A percentile compares a stretch with the other conserved stretches of the same genome.
Evolutionary conservation across 805 yeast species (phyloP).

Genomic region (Lachancea lanzarotensis): DNA sequence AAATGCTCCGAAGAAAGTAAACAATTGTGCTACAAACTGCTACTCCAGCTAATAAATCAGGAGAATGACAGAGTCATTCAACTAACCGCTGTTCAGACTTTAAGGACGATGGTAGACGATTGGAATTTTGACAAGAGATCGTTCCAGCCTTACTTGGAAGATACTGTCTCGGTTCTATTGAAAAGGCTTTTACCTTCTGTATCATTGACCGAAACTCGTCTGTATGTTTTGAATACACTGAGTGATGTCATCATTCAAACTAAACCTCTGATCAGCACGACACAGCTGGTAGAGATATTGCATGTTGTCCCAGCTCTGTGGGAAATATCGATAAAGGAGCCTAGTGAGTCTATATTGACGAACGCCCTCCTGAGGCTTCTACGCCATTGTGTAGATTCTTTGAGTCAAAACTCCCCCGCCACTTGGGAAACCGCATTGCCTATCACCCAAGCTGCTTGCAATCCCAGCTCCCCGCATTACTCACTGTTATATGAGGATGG

Average conservation of each 20-base stretch:
- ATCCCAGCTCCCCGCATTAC: slow-evolving; percentile 49
- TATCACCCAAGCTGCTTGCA: slow-evolving; percentile 53
- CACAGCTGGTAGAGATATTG: slow-evolving; percentile 46
- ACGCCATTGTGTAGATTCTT: slow-evolving; percentile 48
- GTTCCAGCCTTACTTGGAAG: slow-evolving; percentile 59
- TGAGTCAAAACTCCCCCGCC: slow-evolving; percentile 46
- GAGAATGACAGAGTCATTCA: slow-evolving; percentile 75
- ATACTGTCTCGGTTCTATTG: slow-evolving; percentile 45
- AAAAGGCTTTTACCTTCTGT: slow-evolving; percentile 42
- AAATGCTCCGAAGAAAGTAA: slow-evolving; percentile 56
- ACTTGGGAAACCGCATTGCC: slow-evolving; percentile 58
- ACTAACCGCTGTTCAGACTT: slow-evolving; percentile 64
- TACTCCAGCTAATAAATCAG: slow-evolving; percentile 43
- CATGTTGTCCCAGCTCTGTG: slow-evolving; percentile 66
- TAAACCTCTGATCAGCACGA: slow-evolving; percentile 53
- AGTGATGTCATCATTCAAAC: slow-evolving; percentile 56
- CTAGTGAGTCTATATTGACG: slow-evolving; percentile 38
- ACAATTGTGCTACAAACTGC: slow-evolving; percentile 50
- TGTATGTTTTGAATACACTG: slow-evolving; percentile 63
- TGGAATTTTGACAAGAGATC: slow-evolving; percentile 73
- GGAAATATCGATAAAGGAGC: slow-evolving; percentile 46
- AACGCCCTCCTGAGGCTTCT: slow-evolving; percentile 50
- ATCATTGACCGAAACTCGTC: slow-evolving; percentile 64
- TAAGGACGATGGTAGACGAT: slow-evolving; percentile 68
- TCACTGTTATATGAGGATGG: slow-evolving; percentile 76